Evolutionary conservation across 2,329 filamentous ascomycete genomes (phyloP), one percentile per base, ranked within the genome.

Genomic region (Calonectria leucothoes): DNA sequence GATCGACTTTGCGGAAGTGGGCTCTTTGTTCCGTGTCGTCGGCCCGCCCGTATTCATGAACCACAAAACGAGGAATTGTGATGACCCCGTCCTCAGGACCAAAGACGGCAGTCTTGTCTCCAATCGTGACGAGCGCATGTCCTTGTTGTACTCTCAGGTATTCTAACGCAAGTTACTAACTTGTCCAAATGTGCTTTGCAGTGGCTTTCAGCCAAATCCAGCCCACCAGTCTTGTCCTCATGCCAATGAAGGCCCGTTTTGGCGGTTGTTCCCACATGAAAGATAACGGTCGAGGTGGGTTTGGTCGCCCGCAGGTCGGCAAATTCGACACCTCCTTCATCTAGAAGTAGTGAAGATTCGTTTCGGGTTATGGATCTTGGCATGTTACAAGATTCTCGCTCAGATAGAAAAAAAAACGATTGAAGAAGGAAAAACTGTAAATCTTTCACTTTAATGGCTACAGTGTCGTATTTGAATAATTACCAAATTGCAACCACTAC

Each of bases 41-140:
- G 17, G 75, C 75, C 3, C 76, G 70, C 57, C 69, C 71, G 61
- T 77, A 79, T 33, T 77, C 61, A 39, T 79, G 77, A 1, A 79
- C 67, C 17, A 70, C 52, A 57, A 69, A 75, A 15, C 74, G 72
- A 23, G 78, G 78, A 57, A 79, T 74, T 2, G 76, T 79, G 39
- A 79, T 73, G 25, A 74, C 67, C 7, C 76, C 76, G 8, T 77
- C 75, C 6, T 76, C 59, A 3, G 73, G 71, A 17, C 72, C 59
- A 48, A 79, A 77, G 14, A 79, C 69, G 5, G 64, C 72, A 12
- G 74, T 78, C 48, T 35, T 61, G 20, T 78, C 65, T 48, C 74
- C 77, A 14, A 79, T 48, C 17, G 76, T 78, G 14, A 79, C 69
- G 10, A 78, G 68, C 7, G 77, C 76, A 42, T 78, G 77, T 31